phyloP scores from a whole-genome alignment of 2,329 filamentous ascomycete genomes.

The Nakataea oryzae region DNA sequence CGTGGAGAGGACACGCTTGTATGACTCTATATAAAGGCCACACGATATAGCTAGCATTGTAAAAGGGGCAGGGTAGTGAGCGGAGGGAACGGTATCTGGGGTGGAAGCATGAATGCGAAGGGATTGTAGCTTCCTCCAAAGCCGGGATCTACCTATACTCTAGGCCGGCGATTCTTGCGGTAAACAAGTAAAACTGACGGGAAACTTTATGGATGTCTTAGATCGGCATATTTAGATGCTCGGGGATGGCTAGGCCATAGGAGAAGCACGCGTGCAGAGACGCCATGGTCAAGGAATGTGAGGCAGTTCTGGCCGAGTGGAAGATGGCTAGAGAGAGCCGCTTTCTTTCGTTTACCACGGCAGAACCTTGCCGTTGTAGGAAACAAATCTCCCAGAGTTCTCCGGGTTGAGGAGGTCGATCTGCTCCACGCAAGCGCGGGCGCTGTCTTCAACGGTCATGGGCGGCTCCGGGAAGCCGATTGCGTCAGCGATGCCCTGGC shows the following conservation, averaged over 20 bases:
- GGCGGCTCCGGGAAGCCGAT: constrained; percentile 13
- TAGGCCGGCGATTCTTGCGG: too few relatives aligned
- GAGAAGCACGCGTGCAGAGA: too few relatives aligned
- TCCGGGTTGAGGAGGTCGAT: constrained; percentile 6
- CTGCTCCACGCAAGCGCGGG: constrained; percentile 11
- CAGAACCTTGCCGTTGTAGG: constrained; percentile 10
- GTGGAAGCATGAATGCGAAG: too few relatives aligned
- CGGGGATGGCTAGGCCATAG: too few relatives aligned
- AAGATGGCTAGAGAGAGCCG: too few relatives aligned
- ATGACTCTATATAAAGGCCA: not conserved
- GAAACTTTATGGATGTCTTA: too few relatives aligned
- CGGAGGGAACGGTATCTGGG: too few relatives aligned
- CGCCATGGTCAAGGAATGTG: not conserved
- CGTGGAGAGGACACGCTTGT: not conserved
- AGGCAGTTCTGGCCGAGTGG: too few relatives aligned
- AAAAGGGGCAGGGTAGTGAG: not conserved
- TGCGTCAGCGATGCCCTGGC: constrained; percentile 14
- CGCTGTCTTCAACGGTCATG: constrained; percentile 12
- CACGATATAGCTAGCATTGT: not conserved
- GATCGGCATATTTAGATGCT: too few relatives aligned
- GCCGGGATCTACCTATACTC: too few relatives aligned
- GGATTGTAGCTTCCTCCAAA: too few relatives aligned
- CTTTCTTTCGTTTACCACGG: constrained; percentile 11
- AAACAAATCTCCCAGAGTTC: constrained; percentile 10
- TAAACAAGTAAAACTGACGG: too few relatives aligned